Evolutionary conservation across 257 asterid genomes (phyloP).

Genomic region (Knoxia roxburghii): DNA sequence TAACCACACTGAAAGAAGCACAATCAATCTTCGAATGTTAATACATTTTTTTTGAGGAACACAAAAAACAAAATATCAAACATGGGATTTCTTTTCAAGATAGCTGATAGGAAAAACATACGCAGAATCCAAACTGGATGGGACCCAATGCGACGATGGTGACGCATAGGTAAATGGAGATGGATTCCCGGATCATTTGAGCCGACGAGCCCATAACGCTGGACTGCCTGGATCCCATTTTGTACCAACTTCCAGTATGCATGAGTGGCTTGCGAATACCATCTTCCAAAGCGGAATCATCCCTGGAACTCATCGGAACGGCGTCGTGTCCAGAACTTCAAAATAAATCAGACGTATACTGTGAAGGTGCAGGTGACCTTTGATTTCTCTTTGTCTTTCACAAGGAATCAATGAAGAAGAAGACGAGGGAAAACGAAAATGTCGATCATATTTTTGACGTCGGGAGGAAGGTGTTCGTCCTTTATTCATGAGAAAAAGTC

Average conservation of each 20-base stretch:
- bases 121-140: slow-evolving; percentile 72
- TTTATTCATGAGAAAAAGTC: neutral
- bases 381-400: neutral
- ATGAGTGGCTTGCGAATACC: slow-evolving; percentile 77
- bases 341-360: too few species aligned
- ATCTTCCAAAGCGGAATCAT: slow-evolving; percentile 45
- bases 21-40: neutral
- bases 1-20: slow-evolving; percentile 53
- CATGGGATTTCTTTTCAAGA: neutral
- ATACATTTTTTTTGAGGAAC: neutral
- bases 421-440: neutral
- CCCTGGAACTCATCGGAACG: slow-evolving; percentile 37
- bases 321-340: slow-evolving; percentile 2
- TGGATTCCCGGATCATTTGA: slow-evolving; percentile 52
- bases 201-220: slow-evolving; percentile 57
- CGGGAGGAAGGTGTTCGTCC: too few species aligned
- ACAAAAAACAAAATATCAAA: neutral
- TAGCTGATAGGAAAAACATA: slow-evolving; percentile 2
- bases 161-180: slow-evolving; percentile 73
- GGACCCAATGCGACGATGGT: slow-evolving; percentile 76
- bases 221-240: slow-evolving; percentile 58
- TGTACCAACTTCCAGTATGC: slow-evolving; percentile 92
- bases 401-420: neutral
- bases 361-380: neutral
- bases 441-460: neutral